phyloP scores from a whole-genome alignment of 805 yeast species.

The Wickerhamomyces rabaulensis region DNA sequence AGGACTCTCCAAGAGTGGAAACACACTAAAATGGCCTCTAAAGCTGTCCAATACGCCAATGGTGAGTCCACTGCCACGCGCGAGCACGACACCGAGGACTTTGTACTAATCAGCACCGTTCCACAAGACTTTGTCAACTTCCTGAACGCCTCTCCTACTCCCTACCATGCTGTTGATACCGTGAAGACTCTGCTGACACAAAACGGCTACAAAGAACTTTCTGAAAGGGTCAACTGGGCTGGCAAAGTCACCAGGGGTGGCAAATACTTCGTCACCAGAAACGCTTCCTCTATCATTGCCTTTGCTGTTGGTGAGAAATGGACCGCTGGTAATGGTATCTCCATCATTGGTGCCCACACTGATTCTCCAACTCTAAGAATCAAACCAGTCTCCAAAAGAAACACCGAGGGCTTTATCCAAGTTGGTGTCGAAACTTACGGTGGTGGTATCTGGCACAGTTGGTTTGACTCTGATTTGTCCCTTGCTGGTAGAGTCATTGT shows the following conservation, averaged over 20 bases:
- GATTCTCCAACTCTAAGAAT: constrained; percentile 88
- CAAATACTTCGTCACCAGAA: constrained; percentile 83
- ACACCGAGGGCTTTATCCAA: constrained; percentile 72
- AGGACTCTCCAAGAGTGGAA: too few species aligned
- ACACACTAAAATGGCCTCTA: constrained; percentile 9
- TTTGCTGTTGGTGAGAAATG: constrained; percentile 74
- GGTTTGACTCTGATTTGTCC: constrained; percentile 93
- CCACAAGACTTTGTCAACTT: constrained; percentile 60
- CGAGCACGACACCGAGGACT: background rate
- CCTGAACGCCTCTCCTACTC: constrained; percentile 85
- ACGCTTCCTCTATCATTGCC: constrained; percentile 83
- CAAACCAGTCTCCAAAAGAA: constrained; percentile 76
- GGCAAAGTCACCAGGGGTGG: constrained; percentile 47
- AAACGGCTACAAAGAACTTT: constrained; percentile 70
- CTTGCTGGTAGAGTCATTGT: constrained; percentile 90
- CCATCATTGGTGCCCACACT: constrained; percentile 94
- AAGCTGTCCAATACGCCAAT: constrained; percentile 22
- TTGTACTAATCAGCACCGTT: constrained; percentile 9
- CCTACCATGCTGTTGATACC: constrained; percentile 83
- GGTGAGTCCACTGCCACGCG: constrained; percentile 11
- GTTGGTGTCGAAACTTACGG: constrained; percentile 94
- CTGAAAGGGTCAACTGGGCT: constrained; percentile 71
- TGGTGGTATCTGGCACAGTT: constrained; percentile 93
- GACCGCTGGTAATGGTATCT: constrained; percentile 72
- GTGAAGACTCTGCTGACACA: constrained; percentile 47